Percentiles rank a stretch among this genome's conserved stretches.
phyloP scores from a whole-genome alignment of 1,139 yeast genomes.

The Geotrichum histeridarum region DNA sequence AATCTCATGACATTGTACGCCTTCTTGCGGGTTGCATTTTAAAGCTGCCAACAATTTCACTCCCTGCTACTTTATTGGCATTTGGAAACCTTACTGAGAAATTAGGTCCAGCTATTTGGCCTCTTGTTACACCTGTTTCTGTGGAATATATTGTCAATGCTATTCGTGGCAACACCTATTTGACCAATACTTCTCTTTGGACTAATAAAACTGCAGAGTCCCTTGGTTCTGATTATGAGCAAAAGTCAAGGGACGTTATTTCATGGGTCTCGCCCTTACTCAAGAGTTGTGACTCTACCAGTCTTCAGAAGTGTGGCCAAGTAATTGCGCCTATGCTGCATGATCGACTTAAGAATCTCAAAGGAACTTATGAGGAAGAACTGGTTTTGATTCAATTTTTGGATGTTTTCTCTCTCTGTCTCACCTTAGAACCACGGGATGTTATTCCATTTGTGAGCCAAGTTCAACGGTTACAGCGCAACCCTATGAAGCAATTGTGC shows the following conservation, averaged over 20 bases:
- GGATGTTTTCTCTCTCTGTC: constrained; percentile 13
- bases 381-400: constrained; percentile 10
- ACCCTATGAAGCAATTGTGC: constrained; percentile 15
- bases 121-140: constrained; percentile 15
- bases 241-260: constrained; percentile 15
- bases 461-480: constrained; percentile 17
- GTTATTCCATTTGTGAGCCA: constrained; percentile 18
- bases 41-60: constrained; percentile 11
- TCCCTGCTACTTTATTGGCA: constrained; percentile 13
- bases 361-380: constrained; percentile 15
- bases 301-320: constrained; percentile 15
- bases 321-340: constrained; percentile 12
- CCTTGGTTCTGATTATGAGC: not conserved
- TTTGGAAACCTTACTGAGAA: constrained; percentile 12
- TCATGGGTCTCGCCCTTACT: constrained; percentile 19
- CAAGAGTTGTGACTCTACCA: constrained; percentile 19
- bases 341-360: not conserved
- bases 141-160: constrained; percentile 15
- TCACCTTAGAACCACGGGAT: constrained; percentile 13
- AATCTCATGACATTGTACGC: constrained; percentile 14
- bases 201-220: not conserved
- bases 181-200: constrained; percentile 12
- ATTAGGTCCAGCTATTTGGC: constrained; percentile 16
- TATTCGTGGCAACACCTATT: constrained; percentile 13
- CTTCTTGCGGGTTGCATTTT: constrained; percentile 10